phyloP scores from a whole-genome alignment of 805 yeast species.

The Wickerhamomyces queroliae region DNA sequence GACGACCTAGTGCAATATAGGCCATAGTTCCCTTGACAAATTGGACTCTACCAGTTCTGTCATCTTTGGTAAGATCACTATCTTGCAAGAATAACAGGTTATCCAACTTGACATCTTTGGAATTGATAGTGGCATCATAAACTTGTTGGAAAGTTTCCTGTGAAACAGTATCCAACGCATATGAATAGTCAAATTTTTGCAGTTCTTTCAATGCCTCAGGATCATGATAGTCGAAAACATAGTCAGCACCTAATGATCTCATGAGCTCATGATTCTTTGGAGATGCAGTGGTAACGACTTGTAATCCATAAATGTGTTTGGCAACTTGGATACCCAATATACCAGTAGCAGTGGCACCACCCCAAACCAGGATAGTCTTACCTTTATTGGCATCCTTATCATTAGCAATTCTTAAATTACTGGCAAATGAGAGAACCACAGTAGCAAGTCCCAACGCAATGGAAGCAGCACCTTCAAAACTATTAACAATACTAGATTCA shows the following conservation, averaged over 20 bases:
- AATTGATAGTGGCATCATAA: slow-evolving; percentile 30
- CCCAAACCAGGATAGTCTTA: slow-evolving; percentile 47
- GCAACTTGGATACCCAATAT: slow-evolving; percentile 54
- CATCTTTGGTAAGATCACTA: slow-evolving; percentile 19
- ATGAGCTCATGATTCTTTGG: slow-evolving; percentile 35
- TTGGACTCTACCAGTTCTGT: slow-evolving; percentile 28
- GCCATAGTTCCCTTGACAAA: slow-evolving; percentile 30
- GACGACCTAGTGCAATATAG: slow-evolving; percentile 32
- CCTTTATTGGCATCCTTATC: slow-evolving; percentile 30
- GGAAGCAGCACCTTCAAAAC: slow-evolving; percentile 63
- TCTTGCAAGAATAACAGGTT: slow-evolving; percentile 28
- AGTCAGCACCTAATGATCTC: slow-evolving; percentile 44
- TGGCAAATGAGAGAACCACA: slow-evolving; percentile 42
- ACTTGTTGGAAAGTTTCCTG: slow-evolving; percentile 25
- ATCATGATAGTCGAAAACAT: slow-evolving; percentile 45
- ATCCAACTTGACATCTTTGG: slow-evolving; percentile 28
- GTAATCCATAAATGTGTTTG: slow-evolving; percentile 34
- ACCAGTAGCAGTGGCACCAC: slow-evolving; percentile 68
- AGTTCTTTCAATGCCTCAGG: slow-evolving; percentile 32
- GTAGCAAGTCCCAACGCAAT: slow-evolving; percentile 34
- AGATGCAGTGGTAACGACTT: slow-evolving; percentile 46
- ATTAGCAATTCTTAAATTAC: slow-evolving; percentile 33
- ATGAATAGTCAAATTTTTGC: slow-evolving; percentile 23
- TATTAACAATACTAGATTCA: slow-evolving; percentile 33
- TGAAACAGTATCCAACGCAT: slow-evolving; percentile 31